Percentiles rank a stretch among this genome's conserved stretches.
phyloP scores from a whole-genome alignment of 164 flowering plant species.

The Taxillus chinensis region DNA sequence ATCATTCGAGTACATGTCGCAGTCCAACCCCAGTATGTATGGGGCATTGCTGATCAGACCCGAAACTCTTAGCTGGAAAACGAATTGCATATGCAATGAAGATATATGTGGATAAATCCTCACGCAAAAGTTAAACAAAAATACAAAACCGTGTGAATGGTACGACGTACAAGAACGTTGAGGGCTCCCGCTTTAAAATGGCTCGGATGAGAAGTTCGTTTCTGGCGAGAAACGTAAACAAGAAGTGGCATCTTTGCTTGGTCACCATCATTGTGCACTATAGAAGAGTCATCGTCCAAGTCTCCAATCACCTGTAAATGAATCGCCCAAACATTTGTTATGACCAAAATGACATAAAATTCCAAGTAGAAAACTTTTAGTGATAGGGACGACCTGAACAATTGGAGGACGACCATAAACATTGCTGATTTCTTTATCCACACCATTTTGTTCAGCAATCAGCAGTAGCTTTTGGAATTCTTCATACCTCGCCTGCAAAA shows the following conservation, averaged over 20 bases:
- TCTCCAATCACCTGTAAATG: not conserved
- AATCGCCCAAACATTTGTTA: not conserved
- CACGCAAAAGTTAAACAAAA: no score
- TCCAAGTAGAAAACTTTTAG: no score
- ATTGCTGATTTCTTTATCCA: no score
- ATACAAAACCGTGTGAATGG: no score
- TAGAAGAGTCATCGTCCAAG: no score
- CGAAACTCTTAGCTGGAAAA: slow-evolving; percentile 28
- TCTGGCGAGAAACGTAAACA: slow-evolving; percentile 18
- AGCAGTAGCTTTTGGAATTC: slow-evolving; percentile 15
- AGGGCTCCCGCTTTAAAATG: slow-evolving; percentile 27
- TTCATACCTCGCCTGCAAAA: slow-evolving; percentile 25
- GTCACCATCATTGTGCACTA: not conserved
- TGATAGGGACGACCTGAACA: not conserved
- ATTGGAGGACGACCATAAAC: not conserved
- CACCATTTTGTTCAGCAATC: slow-evolving; percentile 5
- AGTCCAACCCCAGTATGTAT: slow-evolving; percentile 19
- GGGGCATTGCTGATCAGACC: slow-evolving; percentile 23
- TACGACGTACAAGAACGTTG: slow-evolving; percentile 20
- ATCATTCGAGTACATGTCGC: slow-evolving; percentile 37
- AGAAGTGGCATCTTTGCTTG: slow-evolving; percentile 13
- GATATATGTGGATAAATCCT: no score
- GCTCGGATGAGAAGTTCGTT: slow-evolving; percentile 11
- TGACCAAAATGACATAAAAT: no score
- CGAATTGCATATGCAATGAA: no score